Evolutionary conservation across 2,329 filamentous ascomycete genomes (phyloP).

Genomic region (Macroventuria anomochaeta): DNA sequence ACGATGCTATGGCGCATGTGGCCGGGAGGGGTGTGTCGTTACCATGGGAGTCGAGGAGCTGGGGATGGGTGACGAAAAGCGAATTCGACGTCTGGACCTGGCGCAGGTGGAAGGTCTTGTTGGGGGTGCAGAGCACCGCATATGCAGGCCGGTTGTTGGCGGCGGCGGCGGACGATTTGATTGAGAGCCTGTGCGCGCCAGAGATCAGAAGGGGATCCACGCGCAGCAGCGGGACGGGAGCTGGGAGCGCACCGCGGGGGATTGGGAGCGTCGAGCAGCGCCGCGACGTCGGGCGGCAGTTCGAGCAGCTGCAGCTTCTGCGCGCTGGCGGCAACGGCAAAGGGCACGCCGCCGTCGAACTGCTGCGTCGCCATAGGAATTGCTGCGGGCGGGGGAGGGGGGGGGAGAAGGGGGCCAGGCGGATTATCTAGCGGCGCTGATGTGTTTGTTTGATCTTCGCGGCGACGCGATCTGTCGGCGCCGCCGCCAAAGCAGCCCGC

Average conservation of each 20-base stretch:
- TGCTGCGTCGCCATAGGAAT: conserved; percentile 55
- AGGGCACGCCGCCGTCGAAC: conserved; percentile 49
- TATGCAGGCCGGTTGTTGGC: conserved; percentile 46
- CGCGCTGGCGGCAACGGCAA: conserved; percentile 54
- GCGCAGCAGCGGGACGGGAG: conserved; percentile 25
- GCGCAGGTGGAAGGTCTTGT: conserved; percentile 64
- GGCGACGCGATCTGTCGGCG: conserved; percentile 4
- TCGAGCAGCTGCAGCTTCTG: conserved; percentile 66
- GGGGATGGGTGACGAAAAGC: conserved; percentile 60
- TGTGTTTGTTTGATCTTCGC: conserved; percentile 13
- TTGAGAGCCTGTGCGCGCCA: conserved; percentile 40
- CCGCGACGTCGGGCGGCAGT: conserved; percentile 63
- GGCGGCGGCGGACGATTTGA: conserved; percentile 46
- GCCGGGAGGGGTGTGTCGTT: conserved; percentile 42
- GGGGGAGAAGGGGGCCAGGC: conserved; percentile 1
- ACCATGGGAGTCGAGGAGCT: conserved; percentile 46
- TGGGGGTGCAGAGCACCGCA: conserved; percentile 66
- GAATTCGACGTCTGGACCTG: conserved; percentile 72
- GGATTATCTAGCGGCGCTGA: neutral
- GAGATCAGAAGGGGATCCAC: conserved; percentile 31
- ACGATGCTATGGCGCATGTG: conserved; percentile 54
- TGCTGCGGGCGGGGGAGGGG: conserved; percentile 8
- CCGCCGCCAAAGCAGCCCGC: no score
- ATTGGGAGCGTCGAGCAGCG: conserved; percentile 59
- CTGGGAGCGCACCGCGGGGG: conserved; percentile 50